Evolutionary conservation across 2,329 filamentous ascomycete genomes (phyloP).

Genomic region (Aspergillus transmontanensis): DNA sequence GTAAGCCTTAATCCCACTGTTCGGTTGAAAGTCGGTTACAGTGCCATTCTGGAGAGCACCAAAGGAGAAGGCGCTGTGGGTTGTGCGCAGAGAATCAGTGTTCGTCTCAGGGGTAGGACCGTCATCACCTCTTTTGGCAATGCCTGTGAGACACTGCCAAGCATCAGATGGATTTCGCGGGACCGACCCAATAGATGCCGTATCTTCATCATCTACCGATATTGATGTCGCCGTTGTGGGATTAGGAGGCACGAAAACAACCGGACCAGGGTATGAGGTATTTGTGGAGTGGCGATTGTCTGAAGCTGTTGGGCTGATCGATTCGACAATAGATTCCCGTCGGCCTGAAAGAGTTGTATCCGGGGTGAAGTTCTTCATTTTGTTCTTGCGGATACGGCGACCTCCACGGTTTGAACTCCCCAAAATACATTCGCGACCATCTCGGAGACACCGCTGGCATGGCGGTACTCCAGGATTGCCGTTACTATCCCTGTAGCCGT

Average conservation of each 20-base stretch:
- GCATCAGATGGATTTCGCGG: constrained; percentile 52
- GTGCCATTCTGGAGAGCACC: constrained; percentile 30
- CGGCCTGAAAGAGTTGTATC: constrained; percentile 24
- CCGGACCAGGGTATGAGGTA: constrained; percentile 34
- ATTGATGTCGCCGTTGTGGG: constrained; percentile 30
- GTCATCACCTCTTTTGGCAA: constrained; percentile 42
- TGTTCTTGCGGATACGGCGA: constrained; percentile 59
- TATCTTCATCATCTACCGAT: constrained; percentile 41
- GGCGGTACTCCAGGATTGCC: constrained; percentile 55
- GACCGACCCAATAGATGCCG: constrained; percentile 45
- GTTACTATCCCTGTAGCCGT: constrained; percentile 43
- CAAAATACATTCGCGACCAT: constrained; percentile 61
- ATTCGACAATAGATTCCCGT: constrained; percentile 30
- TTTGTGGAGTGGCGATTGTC: constrained; percentile 29
- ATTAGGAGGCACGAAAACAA: constrained; percentile 38
- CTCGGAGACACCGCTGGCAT: constrained; percentile 60
- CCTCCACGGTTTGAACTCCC: constrained; percentile 63
- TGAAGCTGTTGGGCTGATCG: constrained; percentile 29
- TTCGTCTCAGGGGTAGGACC: constrained; percentile 23
- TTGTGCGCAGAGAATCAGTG: constrained; percentile 25
- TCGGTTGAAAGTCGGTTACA: constrained; percentile 29
- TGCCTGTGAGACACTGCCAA: constrained; percentile 51
- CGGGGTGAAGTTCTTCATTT: constrained; percentile 39
- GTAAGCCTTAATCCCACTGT: constrained; percentile 43
- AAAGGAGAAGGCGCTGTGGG: constrained; percentile 27